phyloP scores from a whole-genome alignment of 257 asterid genomes.

The Anisodus tanguticus region DNA sequence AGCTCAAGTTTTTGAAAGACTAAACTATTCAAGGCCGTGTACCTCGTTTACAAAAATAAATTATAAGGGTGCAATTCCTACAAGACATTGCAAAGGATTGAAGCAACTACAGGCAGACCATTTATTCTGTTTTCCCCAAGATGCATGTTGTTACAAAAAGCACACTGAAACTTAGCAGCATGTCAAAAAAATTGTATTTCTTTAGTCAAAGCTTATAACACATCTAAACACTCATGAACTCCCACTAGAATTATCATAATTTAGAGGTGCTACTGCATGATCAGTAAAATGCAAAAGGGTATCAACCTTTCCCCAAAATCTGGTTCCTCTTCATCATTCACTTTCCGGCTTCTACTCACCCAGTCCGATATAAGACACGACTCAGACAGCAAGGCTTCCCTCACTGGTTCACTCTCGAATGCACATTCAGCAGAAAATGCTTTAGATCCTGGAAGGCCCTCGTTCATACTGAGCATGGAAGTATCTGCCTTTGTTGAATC shows the following conservation, averaged over 20 bases:
- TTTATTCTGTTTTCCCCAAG: neutral
- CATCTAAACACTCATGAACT: neutral
- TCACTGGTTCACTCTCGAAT: constrained; percentile 55
- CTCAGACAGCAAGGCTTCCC: constrained; percentile 66
- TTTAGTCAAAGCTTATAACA: constrained; percentile 9
- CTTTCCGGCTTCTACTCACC: constrained; percentile 65
- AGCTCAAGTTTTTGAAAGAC: neutral
- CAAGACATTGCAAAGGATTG: constrained; percentile 16
- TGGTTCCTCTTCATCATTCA: constrained; percentile 59
- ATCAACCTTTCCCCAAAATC: constrained; percentile 97
- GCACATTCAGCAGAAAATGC: constrained; percentile 40
- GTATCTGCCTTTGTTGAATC: constrained; percentile 49
- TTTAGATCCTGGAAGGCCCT: constrained; percentile 46
- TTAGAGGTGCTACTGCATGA: constrained; percentile 23
- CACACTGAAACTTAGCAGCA: constrained; percentile 25
- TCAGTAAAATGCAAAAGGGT: constrained; percentile 25
- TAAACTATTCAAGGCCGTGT: constrained; percentile 2
- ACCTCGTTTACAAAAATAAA: neutral
- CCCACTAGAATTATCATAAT: constrained; percentile 21
- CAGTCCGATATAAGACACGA: constrained; percentile 91
- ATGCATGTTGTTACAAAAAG: neutral
- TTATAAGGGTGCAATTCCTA: neutral
- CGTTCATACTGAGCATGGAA: constrained; percentile 47
- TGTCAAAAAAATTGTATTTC: neutral
- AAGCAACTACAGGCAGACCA: constrained; percentile 6